Conservation (phyloP, 164 flowering plant genomes). For the Tinospora cordifolia region DNA sequence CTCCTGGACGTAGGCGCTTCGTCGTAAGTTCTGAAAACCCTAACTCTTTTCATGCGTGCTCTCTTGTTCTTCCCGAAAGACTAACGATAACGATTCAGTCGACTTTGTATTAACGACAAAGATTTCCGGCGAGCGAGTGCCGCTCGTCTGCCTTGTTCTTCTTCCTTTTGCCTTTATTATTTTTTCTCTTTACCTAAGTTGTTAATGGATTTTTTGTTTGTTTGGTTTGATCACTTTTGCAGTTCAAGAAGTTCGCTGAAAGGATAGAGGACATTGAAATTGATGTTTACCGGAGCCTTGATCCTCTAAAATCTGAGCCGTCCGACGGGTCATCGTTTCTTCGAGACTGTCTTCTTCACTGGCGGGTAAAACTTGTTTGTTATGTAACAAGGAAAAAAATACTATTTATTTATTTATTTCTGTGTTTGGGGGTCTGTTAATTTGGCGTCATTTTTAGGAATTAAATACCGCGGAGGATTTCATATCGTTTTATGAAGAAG, state of each 20-base stretch:
- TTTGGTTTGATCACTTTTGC: slow-evolving; percentile 14
- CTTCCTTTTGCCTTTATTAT: not conserved
- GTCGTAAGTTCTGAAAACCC: slow-evolving; percentile 36
- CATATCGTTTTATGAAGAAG: slow-evolving; percentile 70
- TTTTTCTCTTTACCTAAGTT: not conserved
- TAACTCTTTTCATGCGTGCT: not conserved
- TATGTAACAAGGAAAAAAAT: too few species aligned
- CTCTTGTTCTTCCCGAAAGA: too few species aligned
- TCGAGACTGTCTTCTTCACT: slow-evolving; percentile 61
- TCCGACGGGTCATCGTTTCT: slow-evolving; percentile 67
- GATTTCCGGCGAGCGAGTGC: too few species aligned
- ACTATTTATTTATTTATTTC: not conserved
- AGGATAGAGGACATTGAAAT: slow-evolving; percentile 62
- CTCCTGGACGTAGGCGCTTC: slow-evolving; percentile 62
- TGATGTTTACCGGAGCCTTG: slow-evolving; percentile 59
- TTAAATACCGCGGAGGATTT: slow-evolving; percentile 91
- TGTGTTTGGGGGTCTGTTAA: not conserved
- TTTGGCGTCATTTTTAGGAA: slow-evolving; percentile 42
- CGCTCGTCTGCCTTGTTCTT: not conserved
- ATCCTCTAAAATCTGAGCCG: slow-evolving; percentile 50
- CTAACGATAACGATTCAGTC: too few species aligned
- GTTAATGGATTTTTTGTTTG: not conserved
- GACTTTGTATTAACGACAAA: too few species aligned
- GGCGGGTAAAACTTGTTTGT: slow-evolving; percentile 53
- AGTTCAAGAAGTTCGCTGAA: slow-evolving; percentile 74